Base-by-base conservation (phyloP, 805 yeast species). In the Debaryomyces prosopidis region DNA sequence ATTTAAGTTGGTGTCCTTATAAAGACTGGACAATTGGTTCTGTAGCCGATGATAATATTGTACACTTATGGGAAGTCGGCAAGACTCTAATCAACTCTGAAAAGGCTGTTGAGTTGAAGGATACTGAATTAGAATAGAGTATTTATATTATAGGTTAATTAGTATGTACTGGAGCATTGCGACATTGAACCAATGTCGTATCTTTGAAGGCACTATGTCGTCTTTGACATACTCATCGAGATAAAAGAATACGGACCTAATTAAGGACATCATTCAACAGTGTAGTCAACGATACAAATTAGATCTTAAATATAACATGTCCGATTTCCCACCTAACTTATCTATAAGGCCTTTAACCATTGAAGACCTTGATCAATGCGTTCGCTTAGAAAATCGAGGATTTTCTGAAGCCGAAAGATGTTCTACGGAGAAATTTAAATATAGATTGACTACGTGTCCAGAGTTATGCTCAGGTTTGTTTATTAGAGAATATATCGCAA, bases 401-500 rank as follows among this genome's bases (percentile, higher is more conserved):
- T 89, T 91, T 65, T 81, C 87, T 2, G 81, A 79, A 30, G 60
- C 66, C 11, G 96, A 89, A 68, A 75, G 95, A 46, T 84, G 88
- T 36, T 62, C 87, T 10, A 59, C 58, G n/a, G 89, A 82, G 41
- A 83, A 79, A 52, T 65, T 73, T 44, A 69, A 68, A 51, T 92
- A 88, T 70, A 77, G 97, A 55, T 73, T 92, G 51, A 76, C 76
- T 1, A 81, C 72, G 3, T 91, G 97, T 62, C 98, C 98, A 8
- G 99, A 92, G 63, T 77, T 92, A 46, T 82, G 94, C 52, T 81
- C 91, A 5, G 98, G 98, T 2, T 74, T 94, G 45, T 94, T 92
- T 59, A 74, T 89, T 42, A 76, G 96, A 59, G 81, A 81, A 45
- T 86, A 85, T 65, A 71, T 60, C 26, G 66, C 71, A 55, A 66